Evolutionary conservation across 345 rosid genomes (phyloP).

Genomic region (Sonneratia caseolaris): DNA sequence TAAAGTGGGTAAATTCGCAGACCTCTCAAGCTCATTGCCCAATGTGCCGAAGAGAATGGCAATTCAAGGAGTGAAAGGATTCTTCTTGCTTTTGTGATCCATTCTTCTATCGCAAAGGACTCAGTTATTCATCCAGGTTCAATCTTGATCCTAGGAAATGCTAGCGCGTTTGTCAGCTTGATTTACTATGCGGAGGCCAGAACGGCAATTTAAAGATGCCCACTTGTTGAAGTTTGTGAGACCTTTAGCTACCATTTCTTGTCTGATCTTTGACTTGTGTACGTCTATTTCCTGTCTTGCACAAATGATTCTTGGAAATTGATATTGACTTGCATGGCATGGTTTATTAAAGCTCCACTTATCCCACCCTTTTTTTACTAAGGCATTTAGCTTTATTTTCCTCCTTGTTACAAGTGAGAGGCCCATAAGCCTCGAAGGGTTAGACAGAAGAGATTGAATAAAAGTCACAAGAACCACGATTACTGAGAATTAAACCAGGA

Average conservation of each 20-base stretch:
- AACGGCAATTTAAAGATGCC: neutral
- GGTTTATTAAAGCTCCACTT: no score
- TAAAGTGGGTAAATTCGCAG: constrained; percentile 93
- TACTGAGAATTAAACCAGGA: no score
- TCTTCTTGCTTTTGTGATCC: neutral
- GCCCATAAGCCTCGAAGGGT: no score
- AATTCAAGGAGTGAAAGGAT: constrained; percentile 41
- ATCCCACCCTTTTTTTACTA: no score
- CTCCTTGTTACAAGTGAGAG: no score
- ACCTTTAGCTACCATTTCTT: neutral
- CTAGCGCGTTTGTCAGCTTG: neutral
- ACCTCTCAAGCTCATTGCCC: constrained; percentile 85
- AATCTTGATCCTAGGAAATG: neutral
- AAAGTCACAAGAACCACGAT: neutral
- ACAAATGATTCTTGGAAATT: no score
- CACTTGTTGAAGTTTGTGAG: neutral
- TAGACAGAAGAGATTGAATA: no score
- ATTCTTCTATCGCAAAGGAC: neutral
- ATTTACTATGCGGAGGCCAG: neutral
- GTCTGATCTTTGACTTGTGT: neutral
- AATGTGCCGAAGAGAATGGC: constrained; percentile 84
- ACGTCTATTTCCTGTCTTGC: no score
- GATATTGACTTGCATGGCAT: no score
- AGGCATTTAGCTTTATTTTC: no score
- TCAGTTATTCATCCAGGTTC: neutral